Conservation (phyloP, 2,329 filamentous ascomycete genomes). For the Cladosporium halotolerans region DNA sequence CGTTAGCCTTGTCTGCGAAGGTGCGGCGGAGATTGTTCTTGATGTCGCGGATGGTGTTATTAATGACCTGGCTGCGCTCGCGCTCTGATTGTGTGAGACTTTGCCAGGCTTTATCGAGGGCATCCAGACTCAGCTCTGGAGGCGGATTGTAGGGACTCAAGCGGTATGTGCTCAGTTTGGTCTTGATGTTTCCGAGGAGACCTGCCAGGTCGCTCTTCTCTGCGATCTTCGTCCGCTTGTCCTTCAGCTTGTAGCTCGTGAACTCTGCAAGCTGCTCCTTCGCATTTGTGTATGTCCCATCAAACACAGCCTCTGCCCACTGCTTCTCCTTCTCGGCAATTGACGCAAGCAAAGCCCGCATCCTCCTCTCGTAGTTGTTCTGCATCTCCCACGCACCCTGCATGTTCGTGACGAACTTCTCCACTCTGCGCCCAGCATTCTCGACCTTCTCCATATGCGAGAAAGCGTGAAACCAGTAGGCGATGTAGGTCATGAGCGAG, state of each 20-base stretch:
- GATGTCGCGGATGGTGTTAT: slow-evolving; percentile 97
- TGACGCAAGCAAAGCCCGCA: slow-evolving; percentile 71
- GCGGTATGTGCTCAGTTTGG: slow-evolving; percentile 91
- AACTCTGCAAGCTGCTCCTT: slow-evolving; percentile 81
- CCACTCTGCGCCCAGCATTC: slow-evolving; percentile 89
- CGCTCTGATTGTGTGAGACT: slow-evolving; percentile 77
- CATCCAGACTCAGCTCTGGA: slow-evolving; percentile 71
- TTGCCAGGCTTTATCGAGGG: slow-evolving; percentile 76
- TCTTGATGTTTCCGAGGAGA: slow-evolving; percentile 95
- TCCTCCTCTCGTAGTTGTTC: slow-evolving; percentile 85
- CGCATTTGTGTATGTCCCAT: slow-evolving; percentile 86
- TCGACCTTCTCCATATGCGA: slow-evolving; percentile 98
- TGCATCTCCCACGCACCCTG: slow-evolving; percentile 99
- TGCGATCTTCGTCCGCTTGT: slow-evolving; percentile 92
- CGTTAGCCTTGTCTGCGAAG: slow-evolving; percentile 97
- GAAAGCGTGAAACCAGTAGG: slow-evolving; percentile 99
- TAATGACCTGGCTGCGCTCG: slow-evolving; percentile 84
- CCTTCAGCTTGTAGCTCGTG: slow-evolving; percentile 78
- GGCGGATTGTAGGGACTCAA: slow-evolving; percentile 88
- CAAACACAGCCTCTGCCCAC: slow-evolving; percentile 77
- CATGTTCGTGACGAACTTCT: slow-evolving; percentile 99
- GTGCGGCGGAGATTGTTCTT: slow-evolving; percentile 88
- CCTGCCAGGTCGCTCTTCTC: slow-evolving; percentile 95
- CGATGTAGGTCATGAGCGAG: slow-evolving; percentile 98
- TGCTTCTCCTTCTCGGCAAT: slow-evolving; percentile 66